Evolutionary conservation across 2,329 filamentous ascomycete species (phyloP).

Genomic region (Aspergillus flavus): DNA sequence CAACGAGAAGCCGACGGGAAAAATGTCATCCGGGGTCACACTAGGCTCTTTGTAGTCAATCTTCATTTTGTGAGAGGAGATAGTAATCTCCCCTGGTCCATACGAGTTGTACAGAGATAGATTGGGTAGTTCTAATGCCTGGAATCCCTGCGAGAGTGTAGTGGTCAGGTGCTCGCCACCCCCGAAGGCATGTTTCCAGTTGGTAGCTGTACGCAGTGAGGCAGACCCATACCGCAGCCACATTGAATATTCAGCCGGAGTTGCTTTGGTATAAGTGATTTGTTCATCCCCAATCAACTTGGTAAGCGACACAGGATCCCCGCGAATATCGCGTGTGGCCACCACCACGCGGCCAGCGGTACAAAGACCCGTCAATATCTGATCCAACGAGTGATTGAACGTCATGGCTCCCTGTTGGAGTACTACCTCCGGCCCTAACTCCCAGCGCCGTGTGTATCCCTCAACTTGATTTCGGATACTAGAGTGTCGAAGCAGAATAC

Average conservation of each 20-base stretch:
- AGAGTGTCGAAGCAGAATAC: conserved; percentile 38
- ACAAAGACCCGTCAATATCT: conserved; percentile 12
- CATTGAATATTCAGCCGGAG: conserved; percentile 20
- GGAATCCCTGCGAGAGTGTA: conserved; percentile 17
- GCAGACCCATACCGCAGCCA: conserved; percentile 10
- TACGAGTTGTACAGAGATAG: conserved; percentile 30
- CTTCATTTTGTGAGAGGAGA: too few species aligned
- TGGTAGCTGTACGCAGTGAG: neutral
- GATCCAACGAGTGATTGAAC: conserved; percentile 19
- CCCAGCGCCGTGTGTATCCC: neutral
- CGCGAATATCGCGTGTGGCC: neutral
- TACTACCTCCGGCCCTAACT: neutral
- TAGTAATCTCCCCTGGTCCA: conserved; percentile 28
- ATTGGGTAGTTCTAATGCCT: conserved; percentile 10
- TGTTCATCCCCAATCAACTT: conserved; percentile 7
- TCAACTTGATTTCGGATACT: conserved; percentile 3
- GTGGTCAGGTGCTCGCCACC: conserved; percentile 23
- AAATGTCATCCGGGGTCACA: neutral
- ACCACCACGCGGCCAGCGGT: conserved; percentile 15
- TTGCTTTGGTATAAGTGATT: conserved; percentile 14
- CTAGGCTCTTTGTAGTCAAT: too few species aligned
- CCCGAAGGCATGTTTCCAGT: conserved; percentile 20
- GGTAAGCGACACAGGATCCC: conserved; percentile 15
- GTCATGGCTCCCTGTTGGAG: conserved; percentile 20
- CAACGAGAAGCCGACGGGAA: too few species aligned